These are phyloP conservation scores for Neurospora hispaniola DNA, from an alignment of 495 filamentous ascomycete species.

Conservation along the genomic window DNA sequence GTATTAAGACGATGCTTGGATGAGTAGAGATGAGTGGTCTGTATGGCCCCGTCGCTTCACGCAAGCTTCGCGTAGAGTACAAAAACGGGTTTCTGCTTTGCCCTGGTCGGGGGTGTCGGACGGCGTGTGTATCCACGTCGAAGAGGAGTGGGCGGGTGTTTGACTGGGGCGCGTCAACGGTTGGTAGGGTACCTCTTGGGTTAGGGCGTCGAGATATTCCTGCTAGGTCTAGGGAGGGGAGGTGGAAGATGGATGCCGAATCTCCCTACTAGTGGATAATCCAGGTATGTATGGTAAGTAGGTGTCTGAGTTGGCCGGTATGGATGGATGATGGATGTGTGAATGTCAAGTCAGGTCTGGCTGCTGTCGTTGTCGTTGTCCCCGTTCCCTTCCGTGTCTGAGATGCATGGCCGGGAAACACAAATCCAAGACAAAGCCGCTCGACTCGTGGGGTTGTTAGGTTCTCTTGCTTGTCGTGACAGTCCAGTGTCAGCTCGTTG, in stretches of 20 bases:
- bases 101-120: background rate
- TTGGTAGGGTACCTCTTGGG: background rate
- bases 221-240: background rate
- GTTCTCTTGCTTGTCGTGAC: constrained; percentile 6
- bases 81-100: constrained; percentile 2
- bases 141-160: background rate
- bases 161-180: background rate
- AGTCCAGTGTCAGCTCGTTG: background rate
- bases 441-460: constrained; percentile 18
- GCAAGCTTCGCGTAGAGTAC: background rate
- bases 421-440: constrained; percentile 27
- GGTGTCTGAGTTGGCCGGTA: constrained; percentile 21
- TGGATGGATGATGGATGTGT: background rate
- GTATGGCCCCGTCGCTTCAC: background rate
- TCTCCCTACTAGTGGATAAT: background rate
- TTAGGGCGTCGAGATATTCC: background rate
- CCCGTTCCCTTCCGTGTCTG: constrained; percentile 6
- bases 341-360: background rate
- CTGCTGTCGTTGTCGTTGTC: background rate
- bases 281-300: background rate
- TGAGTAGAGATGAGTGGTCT: background rate
- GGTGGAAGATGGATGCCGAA: background rate
- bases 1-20: background rate
- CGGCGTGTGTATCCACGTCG: background rate
- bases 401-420: constrained; percentile 21